Evolutionary conservation across 257 asterid genomes (phyloP).

Genomic region (Thymus mandschuricus): DNA sequence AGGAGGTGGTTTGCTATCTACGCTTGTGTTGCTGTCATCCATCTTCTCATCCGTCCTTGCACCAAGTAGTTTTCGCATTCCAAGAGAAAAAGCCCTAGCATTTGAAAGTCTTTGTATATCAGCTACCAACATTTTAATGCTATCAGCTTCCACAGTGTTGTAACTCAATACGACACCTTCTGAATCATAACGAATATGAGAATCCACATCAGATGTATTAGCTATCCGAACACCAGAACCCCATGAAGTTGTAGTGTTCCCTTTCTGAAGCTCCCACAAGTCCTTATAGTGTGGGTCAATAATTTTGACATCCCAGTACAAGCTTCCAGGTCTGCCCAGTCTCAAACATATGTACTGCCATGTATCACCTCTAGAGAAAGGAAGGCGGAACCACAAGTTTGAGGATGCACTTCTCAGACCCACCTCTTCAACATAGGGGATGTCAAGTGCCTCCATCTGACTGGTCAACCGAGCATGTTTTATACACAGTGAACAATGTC

Average conservation of each 20-base stretch:
- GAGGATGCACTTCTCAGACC: conserved; percentile 89
- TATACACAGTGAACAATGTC: conserved; percentile 94
- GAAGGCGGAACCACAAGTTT: conserved; percentile 94
- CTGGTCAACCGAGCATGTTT: conserved; percentile 95
- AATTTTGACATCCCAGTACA: conserved; percentile 98
- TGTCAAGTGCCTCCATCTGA: conserved; percentile 94
- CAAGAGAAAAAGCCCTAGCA: conserved; percentile 86
- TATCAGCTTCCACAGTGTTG: conserved; percentile 89
- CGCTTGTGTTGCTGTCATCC: conserved; percentile 55
- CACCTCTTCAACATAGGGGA: conserved; percentile 95
- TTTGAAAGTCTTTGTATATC: conserved; percentile 93
- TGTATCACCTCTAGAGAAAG: conserved; percentile 78
- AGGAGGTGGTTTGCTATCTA: conserved; percentile 59
- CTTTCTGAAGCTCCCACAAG: conserved; percentile 98
- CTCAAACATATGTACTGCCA: conserved; percentile 93
- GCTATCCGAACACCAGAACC: conserved; percentile 96
- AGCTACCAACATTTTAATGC: conserved; percentile 81
- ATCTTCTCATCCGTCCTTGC: conserved; percentile 80
- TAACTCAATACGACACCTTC: conserved; percentile 97
- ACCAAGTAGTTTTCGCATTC: conserved; percentile 91
- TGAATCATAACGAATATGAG: conserved; percentile 91
- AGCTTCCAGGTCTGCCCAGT: conserved; percentile 97
- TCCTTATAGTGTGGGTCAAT: conserved; percentile 82
- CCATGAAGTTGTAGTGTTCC: conserved; percentile 81
- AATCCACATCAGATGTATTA: conserved; percentile 92